Conservation (phyloP, 108 stramenopile species). For the Skeletonema marinoi region DNA sequence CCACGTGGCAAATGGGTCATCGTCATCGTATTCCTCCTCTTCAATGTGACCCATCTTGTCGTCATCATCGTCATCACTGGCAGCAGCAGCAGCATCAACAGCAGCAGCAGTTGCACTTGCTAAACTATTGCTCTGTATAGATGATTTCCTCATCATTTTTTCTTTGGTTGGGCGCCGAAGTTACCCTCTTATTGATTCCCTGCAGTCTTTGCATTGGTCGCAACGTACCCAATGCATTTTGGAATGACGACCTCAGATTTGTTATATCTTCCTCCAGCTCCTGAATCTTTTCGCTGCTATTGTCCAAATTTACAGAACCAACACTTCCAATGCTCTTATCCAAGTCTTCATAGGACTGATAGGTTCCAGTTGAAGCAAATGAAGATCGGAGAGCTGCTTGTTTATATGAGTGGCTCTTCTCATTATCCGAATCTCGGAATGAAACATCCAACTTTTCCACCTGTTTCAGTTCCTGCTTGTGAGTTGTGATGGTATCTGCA, state of each 20-base stretch:
- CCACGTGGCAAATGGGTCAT: constrained; percentile 44
- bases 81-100: background rate
- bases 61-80: background rate
- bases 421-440: background rate
- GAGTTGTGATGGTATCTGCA: background rate
- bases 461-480: background rate
- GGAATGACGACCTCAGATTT: background rate
- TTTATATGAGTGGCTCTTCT: background rate
- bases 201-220: no score
- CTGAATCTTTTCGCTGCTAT: background rate
- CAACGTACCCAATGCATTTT: no score
- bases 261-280: background rate
- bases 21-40: constrained; percentile 16
- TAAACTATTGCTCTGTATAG: no score
- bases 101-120: background rate
- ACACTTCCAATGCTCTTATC: background rate
- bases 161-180: no score
- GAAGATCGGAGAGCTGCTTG: no score
- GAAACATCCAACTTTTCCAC: background rate
- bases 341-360: background rate
- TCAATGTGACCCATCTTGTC: background rate
- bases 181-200: no score
- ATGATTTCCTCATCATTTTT: no score
- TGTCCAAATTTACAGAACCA: background rate
- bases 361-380: background rate